Base-by-base conservation (phyloP, 192 early-diverging fungal genomes). In the Funneliformis geosporum region DNA sequence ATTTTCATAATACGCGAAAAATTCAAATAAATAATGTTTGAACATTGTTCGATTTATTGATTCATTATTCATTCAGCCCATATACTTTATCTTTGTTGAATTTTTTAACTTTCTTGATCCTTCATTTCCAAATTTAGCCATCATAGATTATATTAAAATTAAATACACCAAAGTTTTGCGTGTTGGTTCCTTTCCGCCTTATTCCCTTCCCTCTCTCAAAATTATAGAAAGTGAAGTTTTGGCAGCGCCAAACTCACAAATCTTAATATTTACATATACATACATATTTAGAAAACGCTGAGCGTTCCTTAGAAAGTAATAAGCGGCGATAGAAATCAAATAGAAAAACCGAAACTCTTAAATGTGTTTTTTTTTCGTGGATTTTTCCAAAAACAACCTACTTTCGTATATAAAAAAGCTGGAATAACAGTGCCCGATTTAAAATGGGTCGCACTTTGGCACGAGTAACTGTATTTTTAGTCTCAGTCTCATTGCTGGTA, bases 171-270 rank as follows among this genome's bases (percentile, higher is more conserved):
- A 55, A 55, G 16, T 55, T 55, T 55, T 4, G 7, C 16, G 16
- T 21, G 16, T 21, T 55, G 2, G 50, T 55, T 64, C 25, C 18
- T 23, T 64, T 28, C 27, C 27, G 27, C 18, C 11, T 28, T 28
- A 10, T 64, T 64, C 61, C 61, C 11, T 27, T 64, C 12, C 10
- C 14, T 23, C 25, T 27, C 11, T 11, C 11, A 64, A 23, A 33
- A 33, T 2, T 33, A 33, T 33, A 33, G 27, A 27, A 27, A 62
- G 61, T 62, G 61, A 10, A 64, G 62, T 28, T 23, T 27, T 64
- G 62, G 62, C 62, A 64, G 62, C 12, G 62, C 62, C 62, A 64
- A 64, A 28, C 62, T 64, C 62, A 28, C 1, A 33, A 62, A 62
- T n/a, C n/a, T n/a, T n/a, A 62, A 64, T 2, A 64, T 64, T 27